Evolutionary conservation across 192 early-diverging fungal genomes (phyloP).

Genomic region (Haplosporangium gracile): DNA sequence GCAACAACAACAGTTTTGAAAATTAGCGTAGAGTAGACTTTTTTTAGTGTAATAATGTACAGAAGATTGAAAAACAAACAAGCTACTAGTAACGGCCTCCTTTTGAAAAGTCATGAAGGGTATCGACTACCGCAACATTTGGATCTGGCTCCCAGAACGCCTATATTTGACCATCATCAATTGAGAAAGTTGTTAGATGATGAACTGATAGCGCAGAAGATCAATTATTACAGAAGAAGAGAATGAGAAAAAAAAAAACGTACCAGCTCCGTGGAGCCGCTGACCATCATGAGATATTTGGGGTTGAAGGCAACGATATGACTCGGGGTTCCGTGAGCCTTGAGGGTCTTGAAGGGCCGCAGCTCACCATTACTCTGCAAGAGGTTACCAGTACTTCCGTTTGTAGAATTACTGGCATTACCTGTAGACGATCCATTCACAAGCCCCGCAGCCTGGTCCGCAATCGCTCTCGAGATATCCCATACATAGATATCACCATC

Average conservation of each 20-base stretch:
- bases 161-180: conserved; percentile 4
- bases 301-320: conserved; percentile 81
- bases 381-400: conserved; percentile 10
- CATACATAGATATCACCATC: conserved; percentile 77
- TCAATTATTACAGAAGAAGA: not conserved
- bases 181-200: not conserved
- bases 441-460: conserved; percentile 38
- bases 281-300: conserved; percentile 80
- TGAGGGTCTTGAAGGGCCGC: conserved; percentile 56
- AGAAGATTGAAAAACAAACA: not conserved
- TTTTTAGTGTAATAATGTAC: not conserved
- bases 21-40: not conserved
- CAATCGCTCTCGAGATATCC: conserved; percentile 66
- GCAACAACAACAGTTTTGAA: conserved; percentile 3
- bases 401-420: not conserved
- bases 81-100: conserved; percentile 28
- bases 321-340: conserved; percentile 65
- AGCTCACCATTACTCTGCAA: conserved; percentile 40
- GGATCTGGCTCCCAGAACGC: conserved; percentile 56
- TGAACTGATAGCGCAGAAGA: not conserved
- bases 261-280: conserved; percentile 76
- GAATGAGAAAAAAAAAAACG: conserved; percentile 29
- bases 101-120: conserved; percentile 48
- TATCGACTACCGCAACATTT: conserved; percentile 35
- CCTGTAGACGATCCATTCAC: conserved; percentile 9